Percentiles rank a stretch among this genome's conserved stretches.
Conservation (phyloP, 345 rosid species). For the Acer yangbiense region DNA sequence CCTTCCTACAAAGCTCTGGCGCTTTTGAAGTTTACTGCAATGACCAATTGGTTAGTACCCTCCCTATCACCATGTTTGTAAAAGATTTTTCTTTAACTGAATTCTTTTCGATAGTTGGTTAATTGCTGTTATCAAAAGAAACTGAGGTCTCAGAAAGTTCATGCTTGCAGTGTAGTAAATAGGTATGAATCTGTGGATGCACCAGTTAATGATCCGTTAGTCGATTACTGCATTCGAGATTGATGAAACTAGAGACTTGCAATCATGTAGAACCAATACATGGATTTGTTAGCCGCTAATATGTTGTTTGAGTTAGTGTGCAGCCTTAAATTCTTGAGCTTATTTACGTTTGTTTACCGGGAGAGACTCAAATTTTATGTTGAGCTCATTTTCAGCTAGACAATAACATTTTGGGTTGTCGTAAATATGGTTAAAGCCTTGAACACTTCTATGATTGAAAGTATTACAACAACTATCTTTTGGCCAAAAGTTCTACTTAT, state of each 20-base stretch:
- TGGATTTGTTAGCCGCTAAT: background rate
- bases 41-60: slow-evolving; percentile 57
- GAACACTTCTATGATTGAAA: too few relatives aligned
- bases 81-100: background rate
- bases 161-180: background rate
- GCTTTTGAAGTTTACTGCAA: slow-evolving; percentile 84
- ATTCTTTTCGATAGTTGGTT: background rate
- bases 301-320: too few relatives aligned
- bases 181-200: background rate
- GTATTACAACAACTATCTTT: background rate
- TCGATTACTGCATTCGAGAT: background rate
- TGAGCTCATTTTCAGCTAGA: too few relatives aligned
- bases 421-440: too few relatives aligned
- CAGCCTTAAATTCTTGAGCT: too few relatives aligned
- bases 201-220: background rate
- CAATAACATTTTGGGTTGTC: too few relatives aligned
- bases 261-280: background rate
- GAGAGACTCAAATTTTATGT: too few relatives aligned
- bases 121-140: background rate
- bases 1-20: slow-evolving; percentile 83
- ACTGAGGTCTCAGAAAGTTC: background rate
- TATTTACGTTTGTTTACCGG: too few relatives aligned
- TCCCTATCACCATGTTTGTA: background rate
- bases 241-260: background rate
- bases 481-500: background rate